These are phyloP conservation scores for Entomortierella chlamydospora DNA, from an alignment of 192 early-diverging fungal species.

Conservation along the genomic window DNA sequence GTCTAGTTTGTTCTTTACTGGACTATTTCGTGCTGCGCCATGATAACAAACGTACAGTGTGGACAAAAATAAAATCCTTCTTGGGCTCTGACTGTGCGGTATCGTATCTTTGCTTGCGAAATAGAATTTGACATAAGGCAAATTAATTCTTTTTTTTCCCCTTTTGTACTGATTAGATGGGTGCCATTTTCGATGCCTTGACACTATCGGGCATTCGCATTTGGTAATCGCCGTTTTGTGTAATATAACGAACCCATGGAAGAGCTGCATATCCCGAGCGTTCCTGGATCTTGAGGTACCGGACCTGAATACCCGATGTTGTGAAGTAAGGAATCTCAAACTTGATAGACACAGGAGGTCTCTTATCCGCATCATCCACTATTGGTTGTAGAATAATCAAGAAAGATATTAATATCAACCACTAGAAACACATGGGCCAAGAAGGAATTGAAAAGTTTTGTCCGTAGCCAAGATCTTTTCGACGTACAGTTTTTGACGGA, in stretches of 20 bases:
- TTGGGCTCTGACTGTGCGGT: too few species aligned
- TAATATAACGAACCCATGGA: conserved; percentile 92
- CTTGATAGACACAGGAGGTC: conserved; percentile 85
- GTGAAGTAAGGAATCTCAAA: conserved; percentile 95
- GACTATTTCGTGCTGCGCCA: too few species aligned
- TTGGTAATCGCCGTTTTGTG: conserved; percentile 95
- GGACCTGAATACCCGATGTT: conserved; percentile 89
- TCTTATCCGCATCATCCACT: conserved; percentile 83
- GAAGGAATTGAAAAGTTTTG: neutral
- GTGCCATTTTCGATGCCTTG: conserved; percentile 76
- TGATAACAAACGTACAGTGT: neutral
- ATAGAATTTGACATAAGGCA: too few species aligned
- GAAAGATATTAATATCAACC: neutral
- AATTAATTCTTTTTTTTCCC: too few species aligned
- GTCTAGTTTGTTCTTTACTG: too few species aligned
- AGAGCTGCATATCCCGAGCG: conserved; percentile 89
- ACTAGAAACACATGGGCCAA: neutral
- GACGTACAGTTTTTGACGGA: conserved; percentile 78
- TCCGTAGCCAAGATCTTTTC: neutral
- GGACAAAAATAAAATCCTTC: neutral
- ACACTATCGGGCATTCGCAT: conserved; percentile 90
- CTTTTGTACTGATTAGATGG: conserved; percentile 59
- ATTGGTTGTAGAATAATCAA: neutral
- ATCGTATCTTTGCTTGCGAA: too few species aligned
- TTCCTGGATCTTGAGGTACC: conserved; percentile 92